A percentile compares a stretch with the other conserved stretches of the same genome.
Conservation (phyloP, 1,284 basidiomycete species). For the Irpex rosettiformis region DNA sequence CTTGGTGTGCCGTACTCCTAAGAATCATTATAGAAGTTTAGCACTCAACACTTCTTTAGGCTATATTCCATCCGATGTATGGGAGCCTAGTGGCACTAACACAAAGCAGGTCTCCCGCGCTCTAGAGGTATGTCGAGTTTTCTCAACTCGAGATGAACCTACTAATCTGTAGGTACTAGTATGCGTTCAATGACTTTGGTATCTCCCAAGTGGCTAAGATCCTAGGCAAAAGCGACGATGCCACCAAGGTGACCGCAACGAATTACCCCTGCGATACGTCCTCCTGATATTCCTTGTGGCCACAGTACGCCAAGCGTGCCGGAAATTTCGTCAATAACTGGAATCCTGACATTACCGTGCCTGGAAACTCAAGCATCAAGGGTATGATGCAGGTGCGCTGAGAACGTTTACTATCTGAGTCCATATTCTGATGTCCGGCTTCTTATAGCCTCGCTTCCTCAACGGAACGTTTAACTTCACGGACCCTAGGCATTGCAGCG, state of each 20-base stretch:
- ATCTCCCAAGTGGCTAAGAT: constrained; percentile 59
- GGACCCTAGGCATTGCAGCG: constrained; percentile 64
- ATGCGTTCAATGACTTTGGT: constrained; percentile 61
- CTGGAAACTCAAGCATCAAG: constrained; percentile 35
- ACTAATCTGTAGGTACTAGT: constrained; percentile 28
- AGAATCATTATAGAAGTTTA: neutral
- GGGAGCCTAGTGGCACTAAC: constrained; percentile 50
- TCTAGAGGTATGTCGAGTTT: constrained; percentile 42
- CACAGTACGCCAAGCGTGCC: constrained; percentile 50
- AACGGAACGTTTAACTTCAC: constrained; percentile 64
- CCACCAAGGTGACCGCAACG: constrained; percentile 39
- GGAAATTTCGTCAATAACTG: constrained; percentile 58
- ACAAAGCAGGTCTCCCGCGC: constrained; percentile 60
- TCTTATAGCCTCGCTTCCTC: constrained; percentile 47
- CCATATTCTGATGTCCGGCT: neutral
- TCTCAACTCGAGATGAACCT: neutral
- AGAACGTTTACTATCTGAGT: too few species aligned
- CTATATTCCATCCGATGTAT: constrained; percentile 52
- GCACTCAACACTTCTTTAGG: constrained; percentile 26
- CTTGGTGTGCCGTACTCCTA: constrained; percentile 19
- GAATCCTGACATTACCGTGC: constrained; percentile 53
- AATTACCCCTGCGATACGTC: neutral
- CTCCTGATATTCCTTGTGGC: neutral
- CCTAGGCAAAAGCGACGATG: constrained; percentile 45
- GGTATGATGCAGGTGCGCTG: constrained; percentile 54